phyloP scores from a whole-genome alignment of 163 green algal genomes.

The Chlorella variabilis region DNA sequence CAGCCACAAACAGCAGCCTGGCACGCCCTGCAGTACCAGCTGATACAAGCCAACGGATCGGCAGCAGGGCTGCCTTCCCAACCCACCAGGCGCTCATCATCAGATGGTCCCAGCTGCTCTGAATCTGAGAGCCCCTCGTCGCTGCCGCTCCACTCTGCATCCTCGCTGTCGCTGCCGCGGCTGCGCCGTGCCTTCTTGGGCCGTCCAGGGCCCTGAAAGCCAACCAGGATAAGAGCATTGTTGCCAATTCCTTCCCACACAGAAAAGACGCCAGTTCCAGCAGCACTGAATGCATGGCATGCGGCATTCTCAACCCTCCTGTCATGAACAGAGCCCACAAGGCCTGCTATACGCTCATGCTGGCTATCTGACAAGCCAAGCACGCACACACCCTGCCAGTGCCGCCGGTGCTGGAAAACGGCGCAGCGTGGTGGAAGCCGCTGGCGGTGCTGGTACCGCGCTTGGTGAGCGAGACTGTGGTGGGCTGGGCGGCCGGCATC shows the following conservation, averaged over 20 bases:
- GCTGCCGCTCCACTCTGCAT: conserved; percentile 7
- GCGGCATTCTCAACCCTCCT: too few relatives aligned
- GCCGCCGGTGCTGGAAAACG: too few relatives aligned
- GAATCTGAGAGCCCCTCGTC: neutral
- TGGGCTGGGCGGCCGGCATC: neutral
- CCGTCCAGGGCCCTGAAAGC: neutral
- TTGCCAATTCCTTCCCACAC: too few relatives aligned
- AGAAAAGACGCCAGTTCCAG: too few relatives aligned
- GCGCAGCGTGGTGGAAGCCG: neutral
- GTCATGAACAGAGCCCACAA: too few relatives aligned
- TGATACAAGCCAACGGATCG: too few relatives aligned
- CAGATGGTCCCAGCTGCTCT: neutral
- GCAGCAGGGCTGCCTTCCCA: neutral
- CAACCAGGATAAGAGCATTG: neutral
- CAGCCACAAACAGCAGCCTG: neutral
- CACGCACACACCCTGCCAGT: too few relatives aligned
- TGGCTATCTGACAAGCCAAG: too few relatives aligned
- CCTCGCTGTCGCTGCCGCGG: neutral
- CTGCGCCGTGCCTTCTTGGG: conserved; percentile 22
- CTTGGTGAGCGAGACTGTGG: neutral
- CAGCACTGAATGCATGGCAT: too few relatives aligned
- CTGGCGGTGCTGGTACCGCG: neutral
- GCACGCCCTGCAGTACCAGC: neutral
- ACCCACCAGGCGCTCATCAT: conserved; percentile 1
- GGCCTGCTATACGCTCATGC: too few relatives aligned